Percentiles rank a stretch among this genome's conserved stretches.
Conservation (phyloP, 768 basidiomycete genomes). For the Lepiota subincarnata region DNA sequence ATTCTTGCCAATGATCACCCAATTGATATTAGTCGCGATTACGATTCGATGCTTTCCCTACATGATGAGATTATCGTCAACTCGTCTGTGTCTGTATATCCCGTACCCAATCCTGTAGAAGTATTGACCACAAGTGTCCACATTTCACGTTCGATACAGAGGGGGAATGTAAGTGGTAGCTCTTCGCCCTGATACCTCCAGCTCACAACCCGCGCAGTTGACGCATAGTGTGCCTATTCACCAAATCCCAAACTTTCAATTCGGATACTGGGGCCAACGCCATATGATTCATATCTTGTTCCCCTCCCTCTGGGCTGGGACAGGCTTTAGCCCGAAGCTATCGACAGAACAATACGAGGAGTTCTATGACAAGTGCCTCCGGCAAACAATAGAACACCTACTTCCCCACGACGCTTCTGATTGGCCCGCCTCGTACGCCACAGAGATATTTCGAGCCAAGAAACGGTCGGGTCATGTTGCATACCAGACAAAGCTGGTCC, state of each 20-base stretch:
- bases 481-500: constrained; percentile 18
- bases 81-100: no score
- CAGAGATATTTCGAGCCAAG: constrained; percentile 20
- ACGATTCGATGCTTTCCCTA: no score
- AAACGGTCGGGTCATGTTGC: constrained; percentile 14
- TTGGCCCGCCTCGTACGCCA: constrained; percentile 21
- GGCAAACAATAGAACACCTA: constrained; percentile 17
- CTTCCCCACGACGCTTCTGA: constrained; percentile 14
- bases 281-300: constrained; percentile 17
- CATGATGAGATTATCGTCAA: no score
- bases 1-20: no score
- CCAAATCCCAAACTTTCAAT: background rate
- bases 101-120: no score
- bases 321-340: background rate
- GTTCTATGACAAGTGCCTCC: constrained; percentile 22
- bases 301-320: constrained; percentile 18
- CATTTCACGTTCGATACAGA: no score
- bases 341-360: constrained; percentile 11
- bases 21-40: no score
- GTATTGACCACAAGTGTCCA: no score
- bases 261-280: background rate
- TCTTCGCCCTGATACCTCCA: no score
- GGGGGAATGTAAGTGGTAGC: no score
- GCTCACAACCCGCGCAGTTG: background rate
- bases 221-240: background rate